Base-by-base conservation (phyloP, 495 filamentous ascomycete species). In the Physcia stellaris region DNA sequence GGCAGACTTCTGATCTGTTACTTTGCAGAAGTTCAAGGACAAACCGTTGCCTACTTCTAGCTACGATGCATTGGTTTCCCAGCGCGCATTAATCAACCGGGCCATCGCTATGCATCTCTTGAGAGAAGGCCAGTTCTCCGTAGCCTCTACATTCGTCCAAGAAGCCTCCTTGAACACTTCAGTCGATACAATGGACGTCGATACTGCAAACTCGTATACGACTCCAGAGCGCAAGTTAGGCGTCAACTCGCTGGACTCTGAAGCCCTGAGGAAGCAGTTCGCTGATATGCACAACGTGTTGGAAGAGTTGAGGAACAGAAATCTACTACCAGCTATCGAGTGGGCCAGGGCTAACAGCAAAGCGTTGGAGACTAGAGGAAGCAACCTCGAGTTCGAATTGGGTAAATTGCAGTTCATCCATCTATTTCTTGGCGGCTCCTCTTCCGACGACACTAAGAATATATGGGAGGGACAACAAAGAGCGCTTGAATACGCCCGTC, bases 71-170 rank as follows among this genome's bases (percentile, higher is more conserved):
- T 72, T 94, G 47, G 76, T 74, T 4, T 70, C 77, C 18, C 77
- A 92, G 42, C 64, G 78, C 4, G 59, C 69, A 24, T 69, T 94
- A 7, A 82, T 95, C 49, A 88, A 96, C 55, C 70, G 86, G 17
- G 90, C 90, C 16, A 90, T 96, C 39, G 83, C 82, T 2, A 94
- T 98, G 86, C 90, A 98, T 55, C 66, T 98, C 11, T 71, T 96
- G 13, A 78, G 90, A 17, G 92, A 96, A 63, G 90, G 90, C 24
- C 81, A 94, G 53, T 96, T 98, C 56, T 64, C 59, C 12, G 88
- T 94, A 1, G 87, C 87, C 2, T 67, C 75, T 4, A 84, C 79
- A 3, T 94, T 95, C 42, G 68, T 87, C 15, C 58, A 61, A 9
- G 87, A 94, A 48, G 65, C 57, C 44, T 70, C 40, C 46, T 61